A percentile compares a stretch with the other conserved stretches of the same genome.
Conservation (phyloP, 1,284 basidiomycete species). For the Rhodotorula mucilaginosa region DNA sequence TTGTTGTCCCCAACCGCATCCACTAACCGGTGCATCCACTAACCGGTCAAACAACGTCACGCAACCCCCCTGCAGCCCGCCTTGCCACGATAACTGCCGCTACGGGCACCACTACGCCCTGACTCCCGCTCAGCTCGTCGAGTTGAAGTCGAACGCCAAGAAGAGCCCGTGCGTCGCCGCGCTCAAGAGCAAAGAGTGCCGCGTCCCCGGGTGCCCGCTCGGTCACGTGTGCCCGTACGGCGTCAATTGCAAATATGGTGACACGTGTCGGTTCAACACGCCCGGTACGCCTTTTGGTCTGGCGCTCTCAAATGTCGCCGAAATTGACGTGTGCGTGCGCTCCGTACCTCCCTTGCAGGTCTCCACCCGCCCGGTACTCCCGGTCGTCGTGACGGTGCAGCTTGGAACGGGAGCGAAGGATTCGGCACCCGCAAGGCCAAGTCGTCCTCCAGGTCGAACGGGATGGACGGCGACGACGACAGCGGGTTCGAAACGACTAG, state of each 20-base stretch:
- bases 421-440: not conserved
- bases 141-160: slow-evolving; percentile 51
- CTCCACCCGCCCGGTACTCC: slow-evolving; percentile 25
- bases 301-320: not conserved
- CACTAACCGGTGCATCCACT: not conserved
- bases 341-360: slow-evolving; percentile 1
- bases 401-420: not conserved
- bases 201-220: slow-evolving; percentile 7
- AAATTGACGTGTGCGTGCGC: not conserved
- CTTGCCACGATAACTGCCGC: slow-evolving; percentile 48
- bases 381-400: slow-evolving; percentile 5
- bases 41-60: slow-evolving; percentile 13
- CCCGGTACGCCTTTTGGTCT: slow-evolving; percentile 2
- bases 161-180: slow-evolving; percentile 50
- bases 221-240: slow-evolving; percentile 20
- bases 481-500: slow-evolving; percentile 21
- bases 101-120: slow-evolving; percentile 53
- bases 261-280: slow-evolving; percentile 8
- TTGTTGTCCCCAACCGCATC: too few relatives aligned
- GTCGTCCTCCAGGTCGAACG: not conserved
- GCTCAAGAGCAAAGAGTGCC: slow-evolving; percentile 20
- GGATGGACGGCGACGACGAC: not conserved
- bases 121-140: slow-evolving; percentile 47
- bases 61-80: not conserved
- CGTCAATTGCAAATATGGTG: slow-evolving; percentile 19